A percentile compares a stretch with the other conserved stretches of the same genome.
These are phyloP conservation scores for Sporisorium sorghi DNA, from an alignment of 1,284 basidiomycete species.

Conservation along the genomic window DNA sequence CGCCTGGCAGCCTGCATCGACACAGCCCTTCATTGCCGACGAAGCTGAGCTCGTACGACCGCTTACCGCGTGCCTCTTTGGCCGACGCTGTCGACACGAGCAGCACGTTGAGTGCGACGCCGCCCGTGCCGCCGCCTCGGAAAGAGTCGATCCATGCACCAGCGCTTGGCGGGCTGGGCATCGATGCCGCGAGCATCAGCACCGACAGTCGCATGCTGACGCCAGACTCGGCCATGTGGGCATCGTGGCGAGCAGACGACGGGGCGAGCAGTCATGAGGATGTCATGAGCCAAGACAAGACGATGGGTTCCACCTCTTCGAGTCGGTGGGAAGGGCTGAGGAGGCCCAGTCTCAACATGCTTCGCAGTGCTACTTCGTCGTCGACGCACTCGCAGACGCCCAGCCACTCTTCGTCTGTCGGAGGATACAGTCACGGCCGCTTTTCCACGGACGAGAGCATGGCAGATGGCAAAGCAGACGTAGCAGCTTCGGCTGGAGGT, in stretches of 20 bases:
- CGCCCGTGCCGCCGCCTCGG: conserved; percentile 38
- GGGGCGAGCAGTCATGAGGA: conserved; percentile 1
- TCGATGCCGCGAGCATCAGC: conserved; percentile 4
- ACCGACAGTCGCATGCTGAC: conserved; percentile 22
- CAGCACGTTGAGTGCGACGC: conserved; percentile 15
- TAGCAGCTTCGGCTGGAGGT: neutral
- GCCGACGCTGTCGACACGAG: conserved; percentile 11
- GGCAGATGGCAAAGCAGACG: conserved; percentile 1
- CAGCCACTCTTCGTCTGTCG: conserved; percentile 15
- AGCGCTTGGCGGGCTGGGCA: neutral
- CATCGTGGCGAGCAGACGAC: conserved; percentile 13
- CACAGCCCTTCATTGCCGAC: conserved; percentile 48
- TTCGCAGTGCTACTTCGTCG: conserved; percentile 35
- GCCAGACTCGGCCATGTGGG: conserved; percentile 26
- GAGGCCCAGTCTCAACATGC: conserved; percentile 44
- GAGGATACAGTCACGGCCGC: conserved; percentile 13
- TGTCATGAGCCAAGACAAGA: conserved; percentile 10
- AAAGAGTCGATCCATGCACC: conserved; percentile 39
- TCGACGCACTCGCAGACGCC: conserved; percentile 34
- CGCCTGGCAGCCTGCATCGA: conserved; percentile 29
- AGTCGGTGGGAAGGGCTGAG: conserved; percentile 36
- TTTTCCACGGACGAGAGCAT: conserved; percentile 26
- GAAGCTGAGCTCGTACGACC: conserved; percentile 36
- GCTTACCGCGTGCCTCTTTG: conserved; percentile 2
- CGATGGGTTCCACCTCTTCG: conserved; percentile 1